Base-by-base conservation (phyloP, 495 filamentous ascomycete genomes). In the Neurospora terricola region DNA sequence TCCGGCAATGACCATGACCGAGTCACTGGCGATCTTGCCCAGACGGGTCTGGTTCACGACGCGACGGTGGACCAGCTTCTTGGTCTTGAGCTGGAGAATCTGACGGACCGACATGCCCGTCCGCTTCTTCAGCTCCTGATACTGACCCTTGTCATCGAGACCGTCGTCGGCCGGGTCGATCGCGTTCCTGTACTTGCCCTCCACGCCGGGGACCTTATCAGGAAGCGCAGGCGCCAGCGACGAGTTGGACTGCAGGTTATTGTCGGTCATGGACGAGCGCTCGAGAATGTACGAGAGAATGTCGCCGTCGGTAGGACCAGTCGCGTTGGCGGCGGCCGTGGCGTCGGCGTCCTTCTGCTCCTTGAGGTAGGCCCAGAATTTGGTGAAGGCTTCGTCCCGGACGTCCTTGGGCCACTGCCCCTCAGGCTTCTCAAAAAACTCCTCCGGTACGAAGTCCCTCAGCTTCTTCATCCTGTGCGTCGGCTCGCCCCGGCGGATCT, bases 11-110 rank as follows among this genome's bases (percentile, higher is more conserved):
- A 88, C 87, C 54, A 97, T 82, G 73, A 85, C 81, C 79, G 94
- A 96, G 11, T 86, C 73, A 78, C 88, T 90, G 70, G 82, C 82
- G 71, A 98, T 89, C 87, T 98, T 99, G 76, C 96, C 96, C 82
- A 99, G 88, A 84, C 94, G 92, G 38, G 96, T 98, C 87, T 97
- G 94, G 82, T 99, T 99, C 73, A 87, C 84, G 66, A 99, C 96
- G 2, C 79, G 79, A 77, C 94, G 91, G 4, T 73, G 71, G 27
- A 97, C 92, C 36, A 99, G 78, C 14, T 83, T 82, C 85, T 93
- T 96, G 30, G 84, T 80, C 34, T 84, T 82, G 70, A 93, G 81
- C 1, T 75, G 54, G 14, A 82, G 62, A 69, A 98, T 88, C 45
- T 92, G 79, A 9, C 82, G 71, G 73, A 86, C 76, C 11, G 80